Conservation (phyloP, 1,284 basidiomycete genomes). For the Leccinum pallidistipes region DNA sequence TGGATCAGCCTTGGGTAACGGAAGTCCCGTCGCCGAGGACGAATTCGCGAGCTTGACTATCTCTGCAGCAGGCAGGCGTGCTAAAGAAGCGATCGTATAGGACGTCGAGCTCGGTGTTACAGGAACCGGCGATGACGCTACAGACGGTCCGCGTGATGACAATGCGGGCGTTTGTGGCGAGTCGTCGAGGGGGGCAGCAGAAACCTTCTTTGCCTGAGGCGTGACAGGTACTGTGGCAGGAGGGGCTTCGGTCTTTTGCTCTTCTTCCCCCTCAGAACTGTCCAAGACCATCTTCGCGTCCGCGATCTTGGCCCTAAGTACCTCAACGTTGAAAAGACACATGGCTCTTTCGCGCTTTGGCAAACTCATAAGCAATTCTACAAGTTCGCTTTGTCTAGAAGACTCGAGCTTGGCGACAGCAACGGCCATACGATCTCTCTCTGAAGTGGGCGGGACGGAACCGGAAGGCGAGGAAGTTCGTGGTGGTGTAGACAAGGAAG, state of each 20-base stretch:
- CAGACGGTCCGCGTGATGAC: constrained; percentile 69
- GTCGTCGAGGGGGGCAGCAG: constrained; percentile 40
- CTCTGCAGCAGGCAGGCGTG: constrained; percentile 67
- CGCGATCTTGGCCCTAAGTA: constrained; percentile 73
- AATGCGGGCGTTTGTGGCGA: constrained; percentile 72
- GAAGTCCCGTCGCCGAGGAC: constrained; percentile 56
- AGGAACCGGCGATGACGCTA: constrained; percentile 66
- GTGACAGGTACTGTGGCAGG: constrained; percentile 45
- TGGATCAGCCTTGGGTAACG: constrained; percentile 70
- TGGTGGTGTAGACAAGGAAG: constrained; percentile 71
- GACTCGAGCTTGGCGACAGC: constrained; percentile 68
- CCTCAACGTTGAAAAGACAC: constrained; percentile 86
- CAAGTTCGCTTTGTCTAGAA: constrained; percentile 55
- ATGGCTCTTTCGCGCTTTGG: constrained; percentile 87
- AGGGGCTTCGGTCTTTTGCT: constrained; percentile 31
- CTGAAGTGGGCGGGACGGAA: constrained; percentile 67
- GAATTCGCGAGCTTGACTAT: constrained; percentile 64
- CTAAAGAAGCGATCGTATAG: constrained; percentile 59
- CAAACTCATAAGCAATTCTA: constrained; percentile 79
- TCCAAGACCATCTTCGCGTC: constrained; percentile 83
- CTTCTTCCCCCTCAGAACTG: constrained; percentile 60
- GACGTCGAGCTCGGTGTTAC: constrained; percentile 45
- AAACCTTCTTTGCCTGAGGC: constrained; percentile 60
- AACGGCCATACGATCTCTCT: constrained; percentile 71
- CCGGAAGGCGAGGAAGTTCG: constrained; percentile 79